Percentiles rank a stretch among this genome's conserved stretches.
Conservation (phyloP, 352 stramenopile species). For the Thraustotheca clavata region DNA sequence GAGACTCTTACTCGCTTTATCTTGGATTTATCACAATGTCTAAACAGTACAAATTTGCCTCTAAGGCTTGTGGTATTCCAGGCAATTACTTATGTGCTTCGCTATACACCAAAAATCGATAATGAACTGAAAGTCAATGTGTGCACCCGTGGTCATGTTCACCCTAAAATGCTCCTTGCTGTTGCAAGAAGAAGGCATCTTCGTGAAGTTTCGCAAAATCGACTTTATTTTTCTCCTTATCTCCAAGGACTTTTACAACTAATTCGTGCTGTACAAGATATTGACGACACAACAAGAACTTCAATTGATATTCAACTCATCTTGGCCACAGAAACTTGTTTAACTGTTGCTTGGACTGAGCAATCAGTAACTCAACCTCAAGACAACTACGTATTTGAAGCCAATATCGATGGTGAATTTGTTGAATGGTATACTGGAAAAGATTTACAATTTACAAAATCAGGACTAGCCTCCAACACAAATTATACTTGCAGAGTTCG, state of each 20-base stretch:
- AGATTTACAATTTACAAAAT: slow-evolving; percentile 5
- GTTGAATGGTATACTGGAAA: neutral
- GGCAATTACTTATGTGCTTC: slow-evolving; percentile 39
- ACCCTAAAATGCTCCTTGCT: slow-evolving; percentile 32
- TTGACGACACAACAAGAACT: neutral
- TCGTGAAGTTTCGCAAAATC: slow-evolving; percentile 51
- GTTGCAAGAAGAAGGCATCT: slow-evolving; percentile 42
- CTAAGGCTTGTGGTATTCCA: slow-evolving; percentile 51
- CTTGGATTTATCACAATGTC: slow-evolving; percentile 22
- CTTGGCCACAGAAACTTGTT: neutral
- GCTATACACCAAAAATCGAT: neutral
- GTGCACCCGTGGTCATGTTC: neutral
- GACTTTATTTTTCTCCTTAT: slow-evolving; percentile 57
- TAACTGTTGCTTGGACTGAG: slow-evolving; percentile 10
- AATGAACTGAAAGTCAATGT: neutral
- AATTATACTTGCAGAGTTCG: neutral
- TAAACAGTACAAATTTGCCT: slow-evolving; percentile 44
- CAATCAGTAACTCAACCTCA: neutral
- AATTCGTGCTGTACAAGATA: slow-evolving; percentile 23
- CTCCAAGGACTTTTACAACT: slow-evolving; percentile 61
- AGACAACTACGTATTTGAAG: neutral
- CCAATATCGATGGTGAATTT: neutral
- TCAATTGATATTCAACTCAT: neutral
- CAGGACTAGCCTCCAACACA: neutral
- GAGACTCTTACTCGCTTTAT: neutral